Evolutionary conservation across 371 early-diverging fungal species (phyloP).

Genomic region (Mortierella sp.): DNA sequence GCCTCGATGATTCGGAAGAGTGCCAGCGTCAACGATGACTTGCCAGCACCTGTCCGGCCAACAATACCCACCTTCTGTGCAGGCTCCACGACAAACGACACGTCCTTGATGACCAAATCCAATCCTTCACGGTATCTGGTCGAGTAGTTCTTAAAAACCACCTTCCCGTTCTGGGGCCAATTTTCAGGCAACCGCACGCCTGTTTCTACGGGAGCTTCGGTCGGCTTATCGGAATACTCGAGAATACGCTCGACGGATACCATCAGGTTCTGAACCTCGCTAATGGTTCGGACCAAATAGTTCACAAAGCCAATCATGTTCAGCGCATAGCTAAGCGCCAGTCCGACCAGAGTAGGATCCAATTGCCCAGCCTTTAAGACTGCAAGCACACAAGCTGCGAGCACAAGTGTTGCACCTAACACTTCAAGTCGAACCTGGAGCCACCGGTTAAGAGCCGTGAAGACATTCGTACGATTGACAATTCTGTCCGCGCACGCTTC

Average conservation of each 20-base stretch:
- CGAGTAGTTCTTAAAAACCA: constrained; percentile 69
- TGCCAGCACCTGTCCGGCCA: constrained; percentile 95
- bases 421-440: constrained; percentile 80
- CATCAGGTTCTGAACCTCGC: constrained; percentile 73
- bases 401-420: constrained; percentile 70
- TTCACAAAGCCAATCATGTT: constrained; percentile 67
- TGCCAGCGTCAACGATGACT: constrained; percentile 85
- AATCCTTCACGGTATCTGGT: constrained; percentile 74
- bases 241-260: constrained; percentile 88
- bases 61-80: constrained; percentile 88
- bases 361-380: constrained; percentile 57
- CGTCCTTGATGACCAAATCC: constrained; percentile 67
- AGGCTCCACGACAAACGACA: constrained; percentile 72
- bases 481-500: constrained; percentile 54
- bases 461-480: constrained; percentile 59
- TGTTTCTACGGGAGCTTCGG: constrained; percentile 81
- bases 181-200: constrained; percentile 73
- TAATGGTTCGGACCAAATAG: constrained; percentile 69
- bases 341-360: constrained; percentile 64
- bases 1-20: constrained; percentile 95
- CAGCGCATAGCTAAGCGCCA: constrained; percentile 71
- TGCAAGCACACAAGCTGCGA: constrained; percentile 71
- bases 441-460: constrained; percentile 85
- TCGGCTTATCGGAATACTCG: constrained; percentile 84
- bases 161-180: constrained; percentile 73